phyloP scores from a whole-genome alignment of 257 asterid species.

The Primulina eburnea region DNA sequence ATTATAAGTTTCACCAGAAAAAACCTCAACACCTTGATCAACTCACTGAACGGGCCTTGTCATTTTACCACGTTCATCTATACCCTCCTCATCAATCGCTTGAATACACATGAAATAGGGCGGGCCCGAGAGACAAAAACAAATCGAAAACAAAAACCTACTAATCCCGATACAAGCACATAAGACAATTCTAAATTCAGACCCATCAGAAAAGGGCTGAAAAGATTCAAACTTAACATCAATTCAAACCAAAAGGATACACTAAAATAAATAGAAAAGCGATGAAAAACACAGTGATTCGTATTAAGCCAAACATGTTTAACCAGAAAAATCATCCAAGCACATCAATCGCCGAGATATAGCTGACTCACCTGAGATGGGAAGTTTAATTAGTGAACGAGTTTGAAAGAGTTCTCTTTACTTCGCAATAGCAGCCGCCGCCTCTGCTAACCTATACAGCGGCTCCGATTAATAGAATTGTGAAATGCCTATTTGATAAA shows the following conservation, averaged over 20 bases:
- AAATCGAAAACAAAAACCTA: too few relatives aligned
- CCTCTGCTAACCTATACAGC: not conserved
- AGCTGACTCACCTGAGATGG: not conserved
- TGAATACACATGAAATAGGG: not conserved
- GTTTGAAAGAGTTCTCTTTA: too few relatives aligned
- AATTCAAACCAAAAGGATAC: not conserved
- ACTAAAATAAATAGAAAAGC: not conserved
- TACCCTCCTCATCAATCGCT: not conserved
- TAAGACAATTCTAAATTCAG: not conserved
- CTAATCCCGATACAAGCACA: not conserved
- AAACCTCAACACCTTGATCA: not conserved
- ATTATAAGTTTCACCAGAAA: not conserved
- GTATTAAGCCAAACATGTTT: not conserved
- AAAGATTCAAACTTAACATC: not conserved
- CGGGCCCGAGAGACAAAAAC: not conserved
- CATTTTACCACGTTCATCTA: not conserved
- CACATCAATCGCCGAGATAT: not conserved
- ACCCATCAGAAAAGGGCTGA: not conserved
- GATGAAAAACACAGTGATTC: not conserved
- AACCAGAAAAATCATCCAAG: not conserved
- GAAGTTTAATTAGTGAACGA: not conserved
- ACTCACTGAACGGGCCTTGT: not conserved
- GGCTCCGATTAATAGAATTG: not conserved
- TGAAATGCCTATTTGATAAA: not conserved
- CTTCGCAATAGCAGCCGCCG: not conserved